Percentiles rank a stretch among this genome's conserved stretches.
These are phyloP conservation scores for Cicer pinnatifidum DNA, from an alignment of 306 rosid species.

Conservation along the genomic window DNA sequence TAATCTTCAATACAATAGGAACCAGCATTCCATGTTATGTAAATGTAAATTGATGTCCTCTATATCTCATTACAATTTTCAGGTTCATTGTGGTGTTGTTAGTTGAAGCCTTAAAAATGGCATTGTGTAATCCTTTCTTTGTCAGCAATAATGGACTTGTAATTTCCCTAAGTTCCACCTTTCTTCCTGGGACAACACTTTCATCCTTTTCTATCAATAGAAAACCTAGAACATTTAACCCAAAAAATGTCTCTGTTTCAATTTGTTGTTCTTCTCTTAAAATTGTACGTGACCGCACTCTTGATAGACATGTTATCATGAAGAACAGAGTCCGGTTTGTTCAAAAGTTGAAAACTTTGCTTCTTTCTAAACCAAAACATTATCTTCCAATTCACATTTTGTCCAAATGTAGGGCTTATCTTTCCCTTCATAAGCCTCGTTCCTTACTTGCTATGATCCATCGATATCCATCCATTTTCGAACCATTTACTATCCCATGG, in stretches of 20 bases:
- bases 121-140: slow-evolving; percentile 52
- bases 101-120: slow-evolving; percentile 47
- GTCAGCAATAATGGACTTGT: slow-evolving; percentile 44
- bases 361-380: slow-evolving; percentile 88
- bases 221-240: slow-evolving; percentile 38
- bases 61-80: slow-evolving; percentile 30
- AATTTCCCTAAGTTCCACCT: slow-evolving; percentile 49
- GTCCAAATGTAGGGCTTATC: slow-evolving; percentile 77
- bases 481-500: slow-evolving; percentile 65
- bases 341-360: slow-evolving; percentile 76
- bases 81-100: slow-evolving; percentile 36
- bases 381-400: slow-evolving; percentile 75
- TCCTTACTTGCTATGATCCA: slow-evolving; percentile 76
- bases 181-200: slow-evolving; percentile 47
- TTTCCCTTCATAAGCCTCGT: slow-evolving; percentile 65
- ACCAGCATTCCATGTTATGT: not conserved
- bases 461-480: slow-evolving; percentile 85
- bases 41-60: slow-evolving; percentile 21
- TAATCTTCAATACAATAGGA: not conserved
- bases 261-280: slow-evolving; percentile 66
- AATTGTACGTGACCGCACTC: slow-evolving; percentile 68
- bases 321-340: slow-evolving; percentile 76
- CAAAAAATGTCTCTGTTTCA: slow-evolving; percentile 38
- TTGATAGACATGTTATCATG: slow-evolving; percentile 75
- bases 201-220: slow-evolving; percentile 39